Evolutionary conservation across 441 rosid species (phyloP), one percentile per base, ranked within the genome.

Genomic region (Gossypium davidsonii): DNA sequence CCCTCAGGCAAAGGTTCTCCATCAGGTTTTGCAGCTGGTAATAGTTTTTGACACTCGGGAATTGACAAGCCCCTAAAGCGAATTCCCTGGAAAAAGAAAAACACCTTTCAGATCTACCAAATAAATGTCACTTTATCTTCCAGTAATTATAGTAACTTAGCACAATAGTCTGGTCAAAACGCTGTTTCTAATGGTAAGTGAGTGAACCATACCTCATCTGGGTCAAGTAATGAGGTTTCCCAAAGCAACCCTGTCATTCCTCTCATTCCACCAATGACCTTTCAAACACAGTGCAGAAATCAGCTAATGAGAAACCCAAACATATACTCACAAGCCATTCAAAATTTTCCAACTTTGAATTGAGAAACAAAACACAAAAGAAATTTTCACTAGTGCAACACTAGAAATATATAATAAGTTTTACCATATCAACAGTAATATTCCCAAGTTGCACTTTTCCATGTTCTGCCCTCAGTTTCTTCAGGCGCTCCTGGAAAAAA

Each of bases 241-340:
- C 99, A 92, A n/a, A 93, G 88, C 74, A 95, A 73, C 59, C 99
- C 96, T 46, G 94, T 89, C 99, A 95, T 95, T 82, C 99, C 98
- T 84, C 99, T 89, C 99, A 95, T 95, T 69, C 99, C 98, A 63
- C 99, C 96, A 61, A 93, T 84, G 58, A 95, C 98, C 99, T 95
- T 81, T 14, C 71, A 77, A 20, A 74, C 62, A 59, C 72, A 71
- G 57, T 23, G 48, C 20, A 67, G 7, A 70, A 64, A 58, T 56
- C 70, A 21, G 42, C 62, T 49, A 80, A 75, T 37, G 14, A 56
- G 44, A 65, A 65, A 26, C 34, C 42, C 66, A 28, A 46, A 39
- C 46, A 57, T 28, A 46, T 1, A 44, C 4, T 51, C 26, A 72
- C 20, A 75, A 28, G 48, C 17, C 1, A 21, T 3, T 51, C 9